Evolutionary conservation across 2,329 filamentous ascomycete species (phyloP).

Genomic region (Cladorrhinum sp.): DNA sequence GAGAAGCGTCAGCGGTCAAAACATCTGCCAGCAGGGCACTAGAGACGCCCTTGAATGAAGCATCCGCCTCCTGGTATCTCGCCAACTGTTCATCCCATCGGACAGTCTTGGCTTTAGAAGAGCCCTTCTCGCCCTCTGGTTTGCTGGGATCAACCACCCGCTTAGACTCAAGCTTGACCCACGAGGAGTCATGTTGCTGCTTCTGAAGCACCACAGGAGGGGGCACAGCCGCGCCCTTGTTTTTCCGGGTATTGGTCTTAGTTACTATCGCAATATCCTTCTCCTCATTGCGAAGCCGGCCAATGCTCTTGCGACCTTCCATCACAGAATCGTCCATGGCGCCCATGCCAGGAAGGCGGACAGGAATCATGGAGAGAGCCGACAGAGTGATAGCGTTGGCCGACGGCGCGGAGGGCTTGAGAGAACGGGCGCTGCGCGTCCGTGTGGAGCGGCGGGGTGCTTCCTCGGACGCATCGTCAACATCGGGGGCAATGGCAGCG

Average conservation of each 20-base stretch:
- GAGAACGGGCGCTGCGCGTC: slow-evolving; percentile 26
- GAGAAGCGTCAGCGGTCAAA: slow-evolving; percentile 10
- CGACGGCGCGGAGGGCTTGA: slow-evolving; percentile 27
- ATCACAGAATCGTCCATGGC: slow-evolving; percentile 24
- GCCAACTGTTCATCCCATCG: slow-evolving; percentile 35
- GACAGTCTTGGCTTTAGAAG: slow-evolving; percentile 30
- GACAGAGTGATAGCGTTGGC: slow-evolving; percentile 31
- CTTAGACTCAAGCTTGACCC: slow-evolving; percentile 29
- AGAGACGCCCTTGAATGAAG: slow-evolving; percentile 14
- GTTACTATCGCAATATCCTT: slow-evolving; percentile 43
- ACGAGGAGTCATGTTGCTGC: slow-evolving; percentile 29
- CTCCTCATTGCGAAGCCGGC: slow-evolving; percentile 35
- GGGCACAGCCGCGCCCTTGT: slow-evolving; percentile 39
- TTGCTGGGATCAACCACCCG: slow-evolving; percentile 30
- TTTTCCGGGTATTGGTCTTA: slow-evolving; percentile 44
- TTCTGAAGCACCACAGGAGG: slow-evolving; percentile 32
- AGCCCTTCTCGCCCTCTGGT: slow-evolving; percentile 7
- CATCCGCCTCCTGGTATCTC: slow-evolving; percentile 27
- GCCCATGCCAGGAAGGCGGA: slow-evolving; percentile 33
- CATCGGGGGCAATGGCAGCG: neutral
- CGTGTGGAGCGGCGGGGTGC: slow-evolving; percentile 29
- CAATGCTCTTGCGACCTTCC: slow-evolving; percentile 16
- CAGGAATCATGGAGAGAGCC: slow-evolving; percentile 32
- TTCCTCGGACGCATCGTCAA: neutral
- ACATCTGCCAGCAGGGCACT: slow-evolving; percentile 19